Conservation (phyloP, 1,284 basidiomycete species). For the Microbotryum silenes-acaulis region DNA sequence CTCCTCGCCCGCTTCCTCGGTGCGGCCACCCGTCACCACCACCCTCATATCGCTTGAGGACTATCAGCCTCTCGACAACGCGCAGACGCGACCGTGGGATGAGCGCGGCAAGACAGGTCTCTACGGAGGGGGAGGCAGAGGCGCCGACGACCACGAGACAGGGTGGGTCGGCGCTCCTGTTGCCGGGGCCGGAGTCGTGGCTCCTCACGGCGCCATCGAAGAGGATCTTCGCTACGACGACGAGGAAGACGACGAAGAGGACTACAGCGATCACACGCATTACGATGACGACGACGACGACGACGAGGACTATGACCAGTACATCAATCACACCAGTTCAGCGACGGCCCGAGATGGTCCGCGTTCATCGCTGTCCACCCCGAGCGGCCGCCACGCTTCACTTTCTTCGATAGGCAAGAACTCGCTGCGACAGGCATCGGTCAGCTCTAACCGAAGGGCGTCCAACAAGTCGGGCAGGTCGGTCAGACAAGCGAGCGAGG, state of each 20-base stretch:
- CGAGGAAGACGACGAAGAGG: neutral
- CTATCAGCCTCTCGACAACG: neutral
- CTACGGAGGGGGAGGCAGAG: constrained; percentile 29
- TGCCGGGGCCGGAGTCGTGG: neutral
- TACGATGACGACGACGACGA: too few relatives aligned
- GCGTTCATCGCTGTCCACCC: too few relatives aligned
- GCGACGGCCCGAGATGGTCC: too few relatives aligned
- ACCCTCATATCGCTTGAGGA: neutral
- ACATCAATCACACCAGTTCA: too few relatives aligned
- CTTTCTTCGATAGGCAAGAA: too few relatives aligned
- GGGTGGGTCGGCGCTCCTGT: constrained; percentile 19
- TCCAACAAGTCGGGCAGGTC: too few relatives aligned
- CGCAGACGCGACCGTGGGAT: constrained; percentile 17
- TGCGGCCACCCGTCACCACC: neutral
- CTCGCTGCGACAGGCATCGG: too few relatives aligned
- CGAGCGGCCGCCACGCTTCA: too few relatives aligned
- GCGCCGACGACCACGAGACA: constrained; percentile 28
- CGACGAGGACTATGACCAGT: too few relatives aligned
- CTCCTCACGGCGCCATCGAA: constrained; percentile 7
- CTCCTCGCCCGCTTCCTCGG: neutral
- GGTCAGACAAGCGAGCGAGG: too few relatives aligned
- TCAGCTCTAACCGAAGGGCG: too few relatives aligned
- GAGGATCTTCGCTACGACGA: constrained; percentile 16
- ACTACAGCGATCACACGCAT: too few relatives aligned
- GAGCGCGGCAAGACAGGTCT: constrained; percentile 27